Percentiles rank a stretch among this genome's conserved stretches.
Conservation (phyloP, 1,284 basidiomycete genomes). For the Acaromyces ingoldii region DNA sequence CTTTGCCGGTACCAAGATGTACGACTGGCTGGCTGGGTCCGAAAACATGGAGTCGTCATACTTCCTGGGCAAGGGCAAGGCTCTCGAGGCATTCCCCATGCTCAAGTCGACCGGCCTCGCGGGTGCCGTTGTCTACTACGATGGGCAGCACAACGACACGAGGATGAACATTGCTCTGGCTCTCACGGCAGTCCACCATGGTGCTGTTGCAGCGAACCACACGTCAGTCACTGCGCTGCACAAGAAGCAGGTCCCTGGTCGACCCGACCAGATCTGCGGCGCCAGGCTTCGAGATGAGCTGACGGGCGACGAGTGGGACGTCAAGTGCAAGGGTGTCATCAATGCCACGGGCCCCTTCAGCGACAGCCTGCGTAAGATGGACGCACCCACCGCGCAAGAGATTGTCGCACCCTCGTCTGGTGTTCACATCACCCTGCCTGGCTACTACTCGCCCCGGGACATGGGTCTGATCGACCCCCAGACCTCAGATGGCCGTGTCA, state of each 20-base stretch:
- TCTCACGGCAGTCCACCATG: conserved; percentile 90
- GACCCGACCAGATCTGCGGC: conserved; percentile 63
- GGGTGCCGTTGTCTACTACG: conserved; percentile 93
- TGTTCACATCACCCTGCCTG: conserved; percentile 92
- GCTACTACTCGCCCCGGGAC: conserved; percentile 89
- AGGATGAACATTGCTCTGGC: conserved; percentile 85
- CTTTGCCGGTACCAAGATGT: conserved; percentile 91
- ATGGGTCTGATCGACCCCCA: conserved; percentile 95
- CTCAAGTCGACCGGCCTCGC: conserved; percentile 86
- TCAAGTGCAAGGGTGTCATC: conserved; percentile 84
- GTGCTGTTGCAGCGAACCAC: conserved; percentile 85
- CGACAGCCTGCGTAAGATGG: conserved; percentile 79
- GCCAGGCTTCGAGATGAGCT: conserved; percentile 76
- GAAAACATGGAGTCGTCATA: conserved; percentile 97
- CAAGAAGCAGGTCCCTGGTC: conserved; percentile 60
- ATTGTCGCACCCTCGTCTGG: conserved; percentile 91
- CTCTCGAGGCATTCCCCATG: conserved; percentile 92
- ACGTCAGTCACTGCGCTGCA: conserved; percentile 75
- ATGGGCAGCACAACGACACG: conserved; percentile 96
- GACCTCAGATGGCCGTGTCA: conserved; percentile 92
- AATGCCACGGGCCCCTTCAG: conserved; percentile 95
- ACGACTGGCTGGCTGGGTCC: conserved; percentile 88
- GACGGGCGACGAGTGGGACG: conserved; percentile 74
- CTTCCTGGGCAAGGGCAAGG: conserved; percentile 80
- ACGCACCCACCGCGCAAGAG: conserved; percentile 72